phyloP scores from a whole-genome alignment of 2,329 filamentous ascomycete genomes.

The Sordariomycetes sp. region DNA sequence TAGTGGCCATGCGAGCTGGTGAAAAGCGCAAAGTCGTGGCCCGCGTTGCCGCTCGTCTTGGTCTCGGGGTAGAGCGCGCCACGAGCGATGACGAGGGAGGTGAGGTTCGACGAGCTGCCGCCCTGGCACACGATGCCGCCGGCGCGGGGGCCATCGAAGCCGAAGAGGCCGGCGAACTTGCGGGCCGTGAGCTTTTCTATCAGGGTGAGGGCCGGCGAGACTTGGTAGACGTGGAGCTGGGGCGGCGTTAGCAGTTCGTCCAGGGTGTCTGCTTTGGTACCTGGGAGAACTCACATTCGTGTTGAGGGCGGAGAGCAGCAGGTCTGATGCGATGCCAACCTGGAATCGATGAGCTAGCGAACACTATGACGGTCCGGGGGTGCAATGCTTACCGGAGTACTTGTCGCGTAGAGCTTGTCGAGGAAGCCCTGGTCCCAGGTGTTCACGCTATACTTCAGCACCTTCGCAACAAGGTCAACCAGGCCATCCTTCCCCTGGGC shows the following conservation, averaged over 20 bases:
- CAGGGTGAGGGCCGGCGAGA: conserved; percentile 77
- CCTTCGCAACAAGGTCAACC: conserved; percentile 55
- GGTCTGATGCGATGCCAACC: conserved; percentile 75
- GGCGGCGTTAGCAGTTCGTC: not conserved
- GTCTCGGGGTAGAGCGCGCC: conserved; percentile 75
- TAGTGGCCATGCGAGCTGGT: conserved; percentile 90
- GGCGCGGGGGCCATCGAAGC: conserved; percentile 59
- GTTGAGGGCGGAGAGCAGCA: conserved; percentile 77
- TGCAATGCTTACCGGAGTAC: conserved; percentile 54
- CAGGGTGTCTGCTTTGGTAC: not conserved
- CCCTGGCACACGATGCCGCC: conserved; percentile 72
- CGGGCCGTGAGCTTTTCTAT: conserved; percentile 77
- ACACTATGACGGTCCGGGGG: not conserved
- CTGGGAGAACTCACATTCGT: conserved; percentile 55
- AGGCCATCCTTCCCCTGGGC: conserved; percentile 61
- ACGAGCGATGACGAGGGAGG: conserved; percentile 75
- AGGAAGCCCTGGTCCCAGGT: conserved; percentile 98
- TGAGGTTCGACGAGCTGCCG: conserved; percentile 75
- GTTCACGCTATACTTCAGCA: conserved; percentile 84
- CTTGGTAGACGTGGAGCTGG: conserved; percentile 80
- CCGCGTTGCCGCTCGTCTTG: conserved; percentile 60
- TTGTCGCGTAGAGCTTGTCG: conserved; percentile 89
- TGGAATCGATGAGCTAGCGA: conserved; percentile 15
- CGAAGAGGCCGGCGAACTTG: conserved; percentile 65
- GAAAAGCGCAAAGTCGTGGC: conserved; percentile 66